These are phyloP conservation scores for Chrysoporthe austroafricana DNA, from an alignment of 2,329 filamentous ascomycete species.

Conservation along the genomic window DNA sequence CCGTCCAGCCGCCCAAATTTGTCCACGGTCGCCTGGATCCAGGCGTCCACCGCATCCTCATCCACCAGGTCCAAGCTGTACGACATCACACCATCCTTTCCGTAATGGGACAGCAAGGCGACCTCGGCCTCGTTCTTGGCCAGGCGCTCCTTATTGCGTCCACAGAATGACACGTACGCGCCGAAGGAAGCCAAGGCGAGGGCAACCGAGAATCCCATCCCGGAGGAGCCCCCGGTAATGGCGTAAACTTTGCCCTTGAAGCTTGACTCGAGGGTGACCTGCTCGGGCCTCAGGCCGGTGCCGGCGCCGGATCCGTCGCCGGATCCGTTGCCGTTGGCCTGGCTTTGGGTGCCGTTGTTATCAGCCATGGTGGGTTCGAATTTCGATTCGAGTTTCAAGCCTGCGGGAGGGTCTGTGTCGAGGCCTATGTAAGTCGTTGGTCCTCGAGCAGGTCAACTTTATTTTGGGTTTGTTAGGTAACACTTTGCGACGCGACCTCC, in stretches of 20 bases:
- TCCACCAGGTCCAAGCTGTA: slow-evolving; percentile 3
- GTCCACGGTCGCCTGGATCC: slow-evolving; percentile 5
- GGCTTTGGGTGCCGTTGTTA: neutral
- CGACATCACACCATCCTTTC: neutral
- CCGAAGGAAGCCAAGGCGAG: neutral
- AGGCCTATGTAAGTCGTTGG: neutral
- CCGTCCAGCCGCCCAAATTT: neutral
- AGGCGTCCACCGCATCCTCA: slow-evolving; percentile 4
- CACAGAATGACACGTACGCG: slow-evolving; percentile 1
- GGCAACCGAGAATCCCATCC: slow-evolving; percentile 6
- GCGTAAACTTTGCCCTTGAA: neutral
- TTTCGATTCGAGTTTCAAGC: neutral
- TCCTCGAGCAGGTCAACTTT: neutral
- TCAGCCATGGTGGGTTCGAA: neutral
- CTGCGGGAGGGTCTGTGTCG: neutral
- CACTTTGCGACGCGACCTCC: neutral
- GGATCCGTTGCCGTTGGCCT: neutral
- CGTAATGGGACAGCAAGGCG: neutral
- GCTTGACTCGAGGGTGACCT: neutral
- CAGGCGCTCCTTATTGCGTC: neutral
- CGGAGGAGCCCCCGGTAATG: slow-evolving; percentile 2
- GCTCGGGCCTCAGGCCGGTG: neutral
- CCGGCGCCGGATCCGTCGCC: neutral
- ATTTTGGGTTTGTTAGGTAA: neutral
- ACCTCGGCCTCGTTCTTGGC: neutral